phyloP scores from a whole-genome alignment of 192 early-diverging fungal species.

The Coemansia aciculifera region DNA sequence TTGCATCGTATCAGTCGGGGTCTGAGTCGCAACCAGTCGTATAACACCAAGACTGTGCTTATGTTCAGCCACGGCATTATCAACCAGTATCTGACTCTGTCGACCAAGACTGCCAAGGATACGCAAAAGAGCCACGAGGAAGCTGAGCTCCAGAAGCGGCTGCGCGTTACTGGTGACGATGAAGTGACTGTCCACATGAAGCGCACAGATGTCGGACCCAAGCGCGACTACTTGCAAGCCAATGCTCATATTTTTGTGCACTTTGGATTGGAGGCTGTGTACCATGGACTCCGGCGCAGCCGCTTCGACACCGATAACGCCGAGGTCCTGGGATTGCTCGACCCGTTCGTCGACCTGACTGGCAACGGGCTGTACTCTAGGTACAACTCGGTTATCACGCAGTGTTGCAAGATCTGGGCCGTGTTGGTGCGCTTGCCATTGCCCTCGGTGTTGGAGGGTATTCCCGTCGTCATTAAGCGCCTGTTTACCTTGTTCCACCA shows the following conservation, averaged over 20 bases:
- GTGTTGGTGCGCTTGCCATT: slow-evolving; percentile 72
- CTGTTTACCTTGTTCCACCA: slow-evolving; percentile 74
- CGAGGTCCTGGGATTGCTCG: slow-evolving; percentile 69
- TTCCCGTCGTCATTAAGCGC: slow-evolving; percentile 75
- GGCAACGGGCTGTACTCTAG: slow-evolving; percentile 84
- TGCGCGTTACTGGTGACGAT: slow-evolving; percentile 32
- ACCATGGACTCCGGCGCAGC: slow-evolving; percentile 65
- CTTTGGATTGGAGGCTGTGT: slow-evolving; percentile 88
- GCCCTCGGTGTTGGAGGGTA: slow-evolving; percentile 63
- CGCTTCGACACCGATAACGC: slow-evolving; percentile 57
- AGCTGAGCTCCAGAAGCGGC: slow-evolving; percentile 60
- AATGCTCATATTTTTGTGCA: slow-evolving; percentile 92
- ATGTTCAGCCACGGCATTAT: slow-evolving; percentile 85
- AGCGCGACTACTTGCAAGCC: slow-evolving; percentile 75
- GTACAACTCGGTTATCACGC: slow-evolving; percentile 65
- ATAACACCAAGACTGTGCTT: slow-evolving; percentile 68
- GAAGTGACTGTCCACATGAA: slow-evolving; percentile 72
- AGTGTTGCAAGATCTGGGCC: slow-evolving; percentile 72
- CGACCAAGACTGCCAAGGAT: slow-evolving; percentile 58
- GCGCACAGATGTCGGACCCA: slow-evolving; percentile 57
- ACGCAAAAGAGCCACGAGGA: slow-evolving; percentile 58
- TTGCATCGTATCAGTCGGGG: slow-evolving; percentile 76
- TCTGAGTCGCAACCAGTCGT: slow-evolving; percentile 70
- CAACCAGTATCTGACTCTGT: slow-evolving; percentile 79
- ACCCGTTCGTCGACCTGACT: slow-evolving; percentile 78